Evolutionary conservation across 1,284 basidiomycete species (phyloP).

Genomic region (Rhizoctonia solani): DNA sequence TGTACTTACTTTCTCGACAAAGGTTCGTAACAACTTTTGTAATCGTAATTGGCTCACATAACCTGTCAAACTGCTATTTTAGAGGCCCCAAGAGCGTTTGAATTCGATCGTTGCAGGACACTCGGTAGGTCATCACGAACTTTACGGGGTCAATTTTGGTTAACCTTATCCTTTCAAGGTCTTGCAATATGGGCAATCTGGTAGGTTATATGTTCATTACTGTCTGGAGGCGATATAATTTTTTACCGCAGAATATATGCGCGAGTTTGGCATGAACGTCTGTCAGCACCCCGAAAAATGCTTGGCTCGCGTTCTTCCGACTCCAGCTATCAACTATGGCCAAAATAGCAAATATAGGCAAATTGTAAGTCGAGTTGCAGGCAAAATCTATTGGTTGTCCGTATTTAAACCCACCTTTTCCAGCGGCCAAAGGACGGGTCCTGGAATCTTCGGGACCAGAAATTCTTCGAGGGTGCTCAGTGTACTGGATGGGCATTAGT

Average conservation of each 20-base stretch:
- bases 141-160: neutral
- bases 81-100: slow-evolving; percentile 21
- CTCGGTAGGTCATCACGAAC: neutral
- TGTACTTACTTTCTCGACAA: slow-evolving; percentile 72
- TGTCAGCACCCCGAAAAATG: slow-evolving; percentile 2
- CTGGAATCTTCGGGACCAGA: slow-evolving; percentile 14
- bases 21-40: neutral
- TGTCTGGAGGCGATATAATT: neutral
- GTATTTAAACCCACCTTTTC: neutral
- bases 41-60: neutral
- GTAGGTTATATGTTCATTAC: neutral
- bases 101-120: slow-evolving; percentile 10
- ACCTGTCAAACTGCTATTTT: slow-evolving; percentile 18
- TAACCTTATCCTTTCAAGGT: slow-evolving; percentile 26
- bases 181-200: slow-evolving; percentile 35
- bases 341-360: neutral
- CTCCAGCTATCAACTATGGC: slow-evolving; percentile 36
- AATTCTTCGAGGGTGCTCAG: slow-evolving; percentile 5
- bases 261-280: slow-evolving; percentile 35
- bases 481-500: slow-evolving; percentile 20
- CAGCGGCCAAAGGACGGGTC: slow-evolving; percentile 11
- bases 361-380: slow-evolving; percentile 3
- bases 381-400: neutral
- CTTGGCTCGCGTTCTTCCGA: slow-evolving; percentile 33
- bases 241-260: slow-evolving; percentile 31